phyloP scores from a whole-genome alignment of 1,139 yeast genomes.

The Candida tropicalis region DNA sequence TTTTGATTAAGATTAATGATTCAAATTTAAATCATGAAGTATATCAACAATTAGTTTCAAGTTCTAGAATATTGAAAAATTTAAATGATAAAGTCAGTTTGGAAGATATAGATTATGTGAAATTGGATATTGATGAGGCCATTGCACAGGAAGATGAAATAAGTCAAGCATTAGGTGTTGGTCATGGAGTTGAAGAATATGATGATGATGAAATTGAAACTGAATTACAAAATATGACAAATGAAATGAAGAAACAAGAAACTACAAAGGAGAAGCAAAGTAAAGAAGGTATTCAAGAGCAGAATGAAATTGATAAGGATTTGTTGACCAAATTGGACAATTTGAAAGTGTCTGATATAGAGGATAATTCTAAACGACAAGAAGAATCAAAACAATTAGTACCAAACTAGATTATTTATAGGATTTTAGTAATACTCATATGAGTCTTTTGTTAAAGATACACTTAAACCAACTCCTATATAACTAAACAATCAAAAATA shows the following conservation, averaged over 20 bases:
- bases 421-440: too few relatives aligned
- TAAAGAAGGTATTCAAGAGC: too few relatives aligned
- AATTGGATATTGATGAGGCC: conserved; percentile 45
- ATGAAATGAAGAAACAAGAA: conserved; percentile 9
- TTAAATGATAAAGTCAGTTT: conserved; percentile 34
- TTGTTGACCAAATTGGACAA: conserved; percentile 13
- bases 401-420: conserved; percentile 4
- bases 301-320: conserved; percentile 4
- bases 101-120: conserved; percentile 35
- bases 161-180: conserved; percentile 31
- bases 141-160: conserved; percentile 36
- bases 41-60: conserved; percentile 36
- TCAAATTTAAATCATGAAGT: conserved; percentile 46
- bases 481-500: too few relatives aligned
- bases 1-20: conserved; percentile 49
- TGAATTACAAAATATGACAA: conserved; percentile 25
- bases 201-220: conserved; percentile 36
- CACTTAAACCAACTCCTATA: too few relatives aligned
- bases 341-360: conserved; percentile 12
- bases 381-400: background rate
- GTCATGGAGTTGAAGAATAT: conserved; percentile 15
- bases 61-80: conserved; percentile 36
- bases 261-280: too few relatives aligned
- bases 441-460: too few relatives aligned
- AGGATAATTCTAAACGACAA: background rate